A percentile compares a stretch with the other conserved stretches of the same genome.
These are phyloP conservation scores for Monosporozyma siamensis DNA, from an alignment of 805 yeast species.

Conservation along the genomic window DNA sequence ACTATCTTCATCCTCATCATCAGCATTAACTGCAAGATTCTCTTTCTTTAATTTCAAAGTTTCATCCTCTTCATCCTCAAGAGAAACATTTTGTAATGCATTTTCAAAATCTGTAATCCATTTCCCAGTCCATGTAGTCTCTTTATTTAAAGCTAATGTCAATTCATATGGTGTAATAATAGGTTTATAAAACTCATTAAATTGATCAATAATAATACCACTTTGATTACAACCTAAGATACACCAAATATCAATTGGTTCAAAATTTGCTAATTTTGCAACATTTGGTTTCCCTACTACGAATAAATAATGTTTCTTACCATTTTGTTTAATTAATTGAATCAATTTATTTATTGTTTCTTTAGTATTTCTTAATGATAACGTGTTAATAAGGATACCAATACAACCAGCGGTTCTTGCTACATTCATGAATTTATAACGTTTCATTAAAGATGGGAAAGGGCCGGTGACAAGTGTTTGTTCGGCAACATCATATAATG, in stretches of 20 bases:
- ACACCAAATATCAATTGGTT: slow-evolving; percentile 90
- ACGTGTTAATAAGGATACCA: slow-evolving; percentile 83
- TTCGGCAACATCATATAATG: slow-evolving; percentile 39
- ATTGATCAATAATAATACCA: slow-evolving; percentile 76
- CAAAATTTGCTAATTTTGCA: slow-evolving; percentile 93
- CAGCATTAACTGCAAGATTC: slow-evolving; percentile 1
- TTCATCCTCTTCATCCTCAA: slow-evolving; percentile 22
- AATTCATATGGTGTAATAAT: slow-evolving; percentile 91
- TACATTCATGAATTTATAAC: slow-evolving; percentile 78
- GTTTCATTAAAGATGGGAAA: slow-evolving; percentile 66
- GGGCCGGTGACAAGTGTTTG: slow-evolving; percentile 43
- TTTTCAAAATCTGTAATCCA: slow-evolving; percentile 81
- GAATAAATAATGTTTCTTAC: slow-evolving; percentile 85
- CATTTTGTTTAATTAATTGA: slow-evolving; percentile 56
- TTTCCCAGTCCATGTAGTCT: slow-evolving; percentile 82
- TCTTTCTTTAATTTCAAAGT: slow-evolving; percentile 8
- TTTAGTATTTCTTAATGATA: slow-evolving; percentile 70
- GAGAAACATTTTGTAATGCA: slow-evolving; percentile 31
- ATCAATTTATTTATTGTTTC: slow-evolving; percentile 54
- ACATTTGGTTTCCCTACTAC: slow-evolving; percentile 98
- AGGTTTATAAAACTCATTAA: slow-evolving; percentile 78
- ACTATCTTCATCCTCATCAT: slow-evolving; percentile 8
- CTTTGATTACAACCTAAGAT: slow-evolving; percentile 90
- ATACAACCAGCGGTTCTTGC: slow-evolving; percentile 89
- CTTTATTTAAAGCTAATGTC: slow-evolving; percentile 65